Conservation (phyloP, 768 basidiomycete species). For the Boletus barrowsii region DNA sequence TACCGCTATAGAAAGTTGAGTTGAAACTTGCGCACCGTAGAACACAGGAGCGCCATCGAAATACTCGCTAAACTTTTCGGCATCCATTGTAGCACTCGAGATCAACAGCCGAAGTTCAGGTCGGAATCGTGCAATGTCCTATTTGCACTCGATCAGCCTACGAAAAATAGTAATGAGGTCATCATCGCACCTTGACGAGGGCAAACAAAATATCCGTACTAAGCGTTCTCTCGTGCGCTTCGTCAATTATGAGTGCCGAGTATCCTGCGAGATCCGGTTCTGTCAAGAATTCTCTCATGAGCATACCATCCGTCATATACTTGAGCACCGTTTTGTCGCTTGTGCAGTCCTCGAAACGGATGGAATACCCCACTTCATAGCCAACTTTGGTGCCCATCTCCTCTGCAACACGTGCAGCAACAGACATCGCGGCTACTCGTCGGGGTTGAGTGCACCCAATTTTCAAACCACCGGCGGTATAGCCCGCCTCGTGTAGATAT, state of each 20-base stretch:
- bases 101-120: constrained; percentile 92
- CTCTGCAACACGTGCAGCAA: constrained; percentile 97
- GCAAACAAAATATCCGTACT: constrained; percentile 99
- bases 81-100: constrained; percentile 95
- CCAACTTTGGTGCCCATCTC: constrained; percentile 98
- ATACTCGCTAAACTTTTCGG: constrained; percentile 96
- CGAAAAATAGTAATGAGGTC: constrained; percentile 3
- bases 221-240: constrained; percentile 96
- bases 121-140: constrained; percentile 96
- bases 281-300: constrained; percentile 93
- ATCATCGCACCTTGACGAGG: constrained; percentile 85
- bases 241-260: constrained; percentile 94
- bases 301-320: constrained; percentile 99
- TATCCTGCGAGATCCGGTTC: constrained; percentile 97
- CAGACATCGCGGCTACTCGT: constrained; percentile 98
- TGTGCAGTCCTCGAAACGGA: constrained; percentile 99
- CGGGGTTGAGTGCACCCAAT: constrained; percentile 93
- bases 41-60: constrained; percentile 97
- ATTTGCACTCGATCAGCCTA: constrained; percentile 22
- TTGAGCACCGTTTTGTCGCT: constrained; percentile 98
- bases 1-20: background rate
- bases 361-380: constrained; percentile 99
- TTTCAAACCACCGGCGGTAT: constrained; percentile 81
- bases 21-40: constrained; percentile 55
- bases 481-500: constrained; percentile 97